phyloP scores from a whole-genome alignment of 2,329 filamentous ascomycete genomes.

The Neoarthrinium moseri region DNA sequence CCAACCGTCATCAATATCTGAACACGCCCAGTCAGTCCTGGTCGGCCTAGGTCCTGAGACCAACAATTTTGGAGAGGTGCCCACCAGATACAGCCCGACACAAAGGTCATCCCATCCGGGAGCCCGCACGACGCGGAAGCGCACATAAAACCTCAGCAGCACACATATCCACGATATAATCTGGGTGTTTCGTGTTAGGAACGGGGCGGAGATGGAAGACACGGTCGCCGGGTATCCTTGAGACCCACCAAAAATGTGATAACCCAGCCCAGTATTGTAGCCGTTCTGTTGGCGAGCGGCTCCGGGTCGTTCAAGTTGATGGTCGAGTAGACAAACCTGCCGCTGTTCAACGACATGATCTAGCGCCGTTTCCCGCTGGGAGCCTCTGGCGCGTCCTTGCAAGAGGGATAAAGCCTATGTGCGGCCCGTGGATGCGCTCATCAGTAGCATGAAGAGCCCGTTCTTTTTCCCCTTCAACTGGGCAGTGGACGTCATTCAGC shows the following conservation, averaged over 20 bases:
- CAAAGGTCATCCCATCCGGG: constrained; percentile 26
- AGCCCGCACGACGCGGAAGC: constrained; percentile 19
- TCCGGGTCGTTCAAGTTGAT: constrained; percentile 25
- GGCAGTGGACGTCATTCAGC: no score
- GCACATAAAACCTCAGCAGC: constrained; percentile 24
- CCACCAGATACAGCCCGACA: constrained; percentile 22
- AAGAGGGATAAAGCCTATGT: no score
- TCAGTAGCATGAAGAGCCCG: no score
- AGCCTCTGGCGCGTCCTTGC: no score
- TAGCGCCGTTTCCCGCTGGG: no score
- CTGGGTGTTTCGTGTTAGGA: no score
- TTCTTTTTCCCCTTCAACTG: no score
- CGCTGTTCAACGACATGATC: constrained; percentile 1
- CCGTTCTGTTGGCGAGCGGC: constrained; percentile 24
- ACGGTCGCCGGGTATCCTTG: no score
- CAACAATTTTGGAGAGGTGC: neutral
- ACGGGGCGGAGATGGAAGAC: no score
- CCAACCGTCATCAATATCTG: constrained; percentile 21
- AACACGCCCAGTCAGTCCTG: constrained; percentile 8
- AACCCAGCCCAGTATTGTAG: constrained; percentile 26
- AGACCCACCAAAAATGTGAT: constrained; percentile 26
- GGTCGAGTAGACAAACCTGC: constrained; percentile 15
- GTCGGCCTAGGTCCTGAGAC: neutral
- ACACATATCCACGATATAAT: constrained; percentile 28
- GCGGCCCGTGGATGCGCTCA: no score